Evolutionary conservation across 1,284 basidiomycete genomes (phyloP).

Genomic region (Lignosus rhinocerotis): DNA sequence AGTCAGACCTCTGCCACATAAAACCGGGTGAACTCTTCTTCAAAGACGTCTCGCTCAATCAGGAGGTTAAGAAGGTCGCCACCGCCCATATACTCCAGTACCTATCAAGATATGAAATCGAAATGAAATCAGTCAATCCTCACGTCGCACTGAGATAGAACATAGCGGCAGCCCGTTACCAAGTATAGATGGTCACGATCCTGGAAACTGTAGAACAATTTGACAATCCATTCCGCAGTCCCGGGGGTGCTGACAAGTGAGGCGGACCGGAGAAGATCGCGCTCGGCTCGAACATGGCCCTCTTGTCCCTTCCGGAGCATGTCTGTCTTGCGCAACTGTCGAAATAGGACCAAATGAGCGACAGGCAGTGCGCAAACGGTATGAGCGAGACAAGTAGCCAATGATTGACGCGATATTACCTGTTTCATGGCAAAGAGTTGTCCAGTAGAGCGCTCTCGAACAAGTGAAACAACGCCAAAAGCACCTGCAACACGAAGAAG

Average conservation of each 20-base stretch:
- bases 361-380: background rate
- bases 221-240: slow-evolving; percentile 90
- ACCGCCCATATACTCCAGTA: slow-evolving; percentile 93
- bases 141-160: slow-evolving; percentile 9
- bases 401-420: slow-evolving; percentile 44
- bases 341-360: slow-evolving; percentile 9
- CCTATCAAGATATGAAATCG: slow-evolving; percentile 52
- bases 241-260: slow-evolving; percentile 68
- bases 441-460: slow-evolving; percentile 78
- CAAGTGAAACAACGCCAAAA: slow-evolving; percentile 94
- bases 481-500: slow-evolving; percentile 56
- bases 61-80: slow-evolving; percentile 94
- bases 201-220: slow-evolving; percentile 89
- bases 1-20: slow-evolving; percentile 85
- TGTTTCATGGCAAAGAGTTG: slow-evolving; percentile 96
- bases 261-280: slow-evolving; percentile 84
- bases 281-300: slow-evolving; percentile 90
- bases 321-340: slow-evolving; percentile 88
- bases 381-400: background rate
- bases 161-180: slow-evolving; percentile 46
- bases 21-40: slow-evolving; percentile 92
- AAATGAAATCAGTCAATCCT: slow-evolving; percentile 61
- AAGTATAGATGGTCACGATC: slow-evolving; percentile 93
- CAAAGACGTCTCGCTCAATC: slow-evolving; percentile 92
- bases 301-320: slow-evolving; percentile 99